phyloP scores from a whole-genome alignment of 1,284 basidiomycete species.

The Athelia psychrophila region DNA sequence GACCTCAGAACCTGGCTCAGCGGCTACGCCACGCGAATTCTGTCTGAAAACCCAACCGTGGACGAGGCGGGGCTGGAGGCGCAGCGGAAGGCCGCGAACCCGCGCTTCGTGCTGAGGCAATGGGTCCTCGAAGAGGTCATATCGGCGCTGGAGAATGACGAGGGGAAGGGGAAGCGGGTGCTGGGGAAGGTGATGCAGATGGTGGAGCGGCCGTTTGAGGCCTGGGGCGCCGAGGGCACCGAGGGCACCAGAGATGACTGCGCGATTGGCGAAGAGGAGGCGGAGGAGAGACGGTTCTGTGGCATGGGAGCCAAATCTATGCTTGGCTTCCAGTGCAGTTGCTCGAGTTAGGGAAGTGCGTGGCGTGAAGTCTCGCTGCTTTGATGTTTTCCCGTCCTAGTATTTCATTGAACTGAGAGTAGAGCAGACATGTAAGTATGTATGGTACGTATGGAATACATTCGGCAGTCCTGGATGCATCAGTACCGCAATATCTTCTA shows the following conservation, averaged over 20 bases:
- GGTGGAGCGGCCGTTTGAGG: constrained; percentile 72
- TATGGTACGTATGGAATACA: too few species aligned
- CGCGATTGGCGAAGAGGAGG: constrained; percentile 54
- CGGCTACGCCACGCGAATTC: constrained; percentile 60
- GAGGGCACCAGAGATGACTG: constrained; percentile 27
- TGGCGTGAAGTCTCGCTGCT: too few species aligned
- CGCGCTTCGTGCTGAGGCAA: constrained; percentile 87
- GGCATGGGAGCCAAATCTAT: constrained; percentile 71
- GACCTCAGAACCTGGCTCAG: constrained; percentile 71
- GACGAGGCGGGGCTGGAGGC: constrained; percentile 35
- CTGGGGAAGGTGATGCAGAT: constrained; percentile 77
- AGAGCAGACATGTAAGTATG: too few species aligned
- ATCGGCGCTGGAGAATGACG: constrained; percentile 62
- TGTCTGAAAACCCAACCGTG: constrained; percentile 42
- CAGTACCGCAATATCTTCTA: too few species aligned
- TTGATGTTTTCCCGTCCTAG: too few species aligned
- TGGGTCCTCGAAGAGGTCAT: constrained; percentile 94
- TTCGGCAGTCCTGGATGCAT: too few species aligned
- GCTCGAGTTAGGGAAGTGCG: constrained; percentile 62
- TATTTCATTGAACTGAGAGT: too few species aligned
- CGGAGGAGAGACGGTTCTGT: constrained; percentile 76
- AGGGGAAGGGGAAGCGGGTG: constrained; percentile 53
- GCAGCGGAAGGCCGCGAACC: constrained; percentile 62
- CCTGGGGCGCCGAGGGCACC: constrained; percentile 72
- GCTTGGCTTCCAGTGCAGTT: constrained; percentile 92